Evolutionary conservation across 164 flowering plant genomes (phyloP).

Genomic region (Echeveria elegans): DNA sequence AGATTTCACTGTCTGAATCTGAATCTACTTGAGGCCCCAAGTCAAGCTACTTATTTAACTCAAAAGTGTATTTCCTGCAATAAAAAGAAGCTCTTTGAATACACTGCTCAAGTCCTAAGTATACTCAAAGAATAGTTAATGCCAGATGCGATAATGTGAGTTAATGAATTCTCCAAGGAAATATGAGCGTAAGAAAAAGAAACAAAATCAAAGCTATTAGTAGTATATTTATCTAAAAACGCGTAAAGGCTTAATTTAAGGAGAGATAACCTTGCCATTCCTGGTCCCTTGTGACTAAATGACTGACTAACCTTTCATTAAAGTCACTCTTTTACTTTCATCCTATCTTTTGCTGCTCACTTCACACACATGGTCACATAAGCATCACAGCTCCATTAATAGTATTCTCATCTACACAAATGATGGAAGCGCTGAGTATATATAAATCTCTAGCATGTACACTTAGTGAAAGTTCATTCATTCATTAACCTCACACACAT

Average conservation of each 20-base stretch:
- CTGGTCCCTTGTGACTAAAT: neutral
- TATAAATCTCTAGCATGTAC: neutral
- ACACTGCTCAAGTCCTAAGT: neutral
- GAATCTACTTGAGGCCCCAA: no score
- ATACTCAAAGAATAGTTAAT: neutral
- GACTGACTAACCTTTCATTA: neutral
- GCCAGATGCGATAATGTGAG: neutral
- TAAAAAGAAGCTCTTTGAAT: neutral
- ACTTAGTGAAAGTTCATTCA: neutral
- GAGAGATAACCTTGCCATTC: slow-evolving; percentile 1
- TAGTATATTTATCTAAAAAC: neutral
- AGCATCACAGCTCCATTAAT: slow-evolving; percentile 1
- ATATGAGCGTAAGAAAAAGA: neutral
- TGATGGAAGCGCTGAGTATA: neutral
- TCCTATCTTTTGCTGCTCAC: neutral
- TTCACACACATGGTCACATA: neutral
- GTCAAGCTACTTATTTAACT: neutral
- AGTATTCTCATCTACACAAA: neutral
- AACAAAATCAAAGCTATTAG: neutral
- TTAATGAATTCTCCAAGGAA: neutral
- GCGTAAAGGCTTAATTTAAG: neutral
- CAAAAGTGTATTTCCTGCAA: neutral
- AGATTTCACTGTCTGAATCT: no score
- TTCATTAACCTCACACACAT: neutral
- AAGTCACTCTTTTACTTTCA: neutral